phyloP scores from a whole-genome alignment of 2,329 filamentous ascomycete genomes.

The Exophiala viscosa region DNA sequence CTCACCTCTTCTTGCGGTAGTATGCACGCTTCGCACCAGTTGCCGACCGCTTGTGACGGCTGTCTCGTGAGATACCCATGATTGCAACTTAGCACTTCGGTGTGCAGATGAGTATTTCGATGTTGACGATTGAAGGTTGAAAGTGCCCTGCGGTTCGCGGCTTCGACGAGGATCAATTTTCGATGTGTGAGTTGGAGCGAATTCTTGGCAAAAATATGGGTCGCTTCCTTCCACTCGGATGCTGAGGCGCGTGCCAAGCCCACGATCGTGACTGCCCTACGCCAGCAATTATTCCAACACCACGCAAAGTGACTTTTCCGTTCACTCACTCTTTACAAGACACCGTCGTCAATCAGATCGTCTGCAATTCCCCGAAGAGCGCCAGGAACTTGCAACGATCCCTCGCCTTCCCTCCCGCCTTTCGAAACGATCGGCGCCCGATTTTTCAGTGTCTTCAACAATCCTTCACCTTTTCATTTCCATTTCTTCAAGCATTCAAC shows the following conservation, averaged over 20 bases:
- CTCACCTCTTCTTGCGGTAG: conserved; percentile 65
- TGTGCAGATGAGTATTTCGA: conserved; percentile 23
- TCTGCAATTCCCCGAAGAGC: conserved; percentile 54
- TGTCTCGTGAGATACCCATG: conserved; percentile 99
- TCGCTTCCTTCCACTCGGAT: too few relatives aligned
- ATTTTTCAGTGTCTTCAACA: background rate
- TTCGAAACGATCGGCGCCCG: background rate
- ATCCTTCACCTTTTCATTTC: conserved; percentile 6
- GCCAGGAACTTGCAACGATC: conserved; percentile 54
- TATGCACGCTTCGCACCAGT: conserved; percentile 96
- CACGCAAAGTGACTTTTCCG: background rate
- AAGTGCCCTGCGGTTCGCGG: conserved; percentile 6
- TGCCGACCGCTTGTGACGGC: conserved; percentile 99
- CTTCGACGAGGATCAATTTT: background rate
- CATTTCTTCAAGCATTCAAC: background rate
- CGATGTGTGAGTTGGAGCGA: too few relatives aligned
- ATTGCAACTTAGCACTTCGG: conserved; percentile 52
- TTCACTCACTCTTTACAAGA: background rate
- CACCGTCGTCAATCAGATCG: conserved; percentile 33
- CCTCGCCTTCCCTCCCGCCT: conserved; percentile 19
- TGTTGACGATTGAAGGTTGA: conserved; percentile 5
- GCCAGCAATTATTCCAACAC: background rate
- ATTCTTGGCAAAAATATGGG: too few relatives aligned
- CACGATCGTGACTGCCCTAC: background rate
- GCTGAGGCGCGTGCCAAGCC: background rate